These are phyloP conservation scores for Cajanus cajan DNA, from an alignment of 306 rosid genomes.

Conservation along the genomic window DNA sequence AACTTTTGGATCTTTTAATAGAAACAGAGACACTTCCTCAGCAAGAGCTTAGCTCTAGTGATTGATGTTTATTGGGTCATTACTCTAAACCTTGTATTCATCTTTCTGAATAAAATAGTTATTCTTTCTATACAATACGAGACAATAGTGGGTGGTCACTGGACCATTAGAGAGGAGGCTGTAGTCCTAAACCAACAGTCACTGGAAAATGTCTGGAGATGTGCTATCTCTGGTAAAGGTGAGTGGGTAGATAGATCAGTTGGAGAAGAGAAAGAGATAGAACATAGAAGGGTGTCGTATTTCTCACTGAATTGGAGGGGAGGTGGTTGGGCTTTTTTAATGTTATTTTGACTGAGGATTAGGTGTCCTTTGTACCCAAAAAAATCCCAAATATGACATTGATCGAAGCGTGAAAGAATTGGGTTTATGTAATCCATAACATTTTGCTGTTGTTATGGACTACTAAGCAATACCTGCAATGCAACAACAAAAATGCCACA, in stretches of 20 bases:
- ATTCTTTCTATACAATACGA: not conserved
- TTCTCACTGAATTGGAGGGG: not conserved
- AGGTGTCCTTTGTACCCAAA: not conserved
- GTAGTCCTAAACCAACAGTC: not conserved
- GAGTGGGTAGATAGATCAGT: not conserved
- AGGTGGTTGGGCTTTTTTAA: not conserved
- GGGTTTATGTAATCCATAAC: not conserved
- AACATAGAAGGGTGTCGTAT: not conserved
- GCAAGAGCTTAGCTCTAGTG: not conserved
- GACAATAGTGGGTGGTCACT: not conserved
- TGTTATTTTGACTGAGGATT: not conserved
- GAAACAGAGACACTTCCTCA: not conserved
- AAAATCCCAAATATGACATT: not conserved
- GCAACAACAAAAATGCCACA: not conserved
- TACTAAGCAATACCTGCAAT: not conserved
- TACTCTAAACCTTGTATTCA: not conserved
- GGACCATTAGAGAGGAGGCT: not conserved
- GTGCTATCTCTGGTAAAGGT: not conserved
- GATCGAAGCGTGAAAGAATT: not conserved
- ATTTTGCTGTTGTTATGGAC: not conserved
- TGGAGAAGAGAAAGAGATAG: not conserved
- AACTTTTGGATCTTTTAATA: not conserved
- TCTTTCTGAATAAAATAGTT: not conserved
- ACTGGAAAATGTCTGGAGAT: not conserved
- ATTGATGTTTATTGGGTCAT: not conserved